These are phyloP conservation scores for Cercospora zeina DNA, from an alignment of 2,329 filamentous ascomycete genomes.

Conservation along the genomic window DNA sequence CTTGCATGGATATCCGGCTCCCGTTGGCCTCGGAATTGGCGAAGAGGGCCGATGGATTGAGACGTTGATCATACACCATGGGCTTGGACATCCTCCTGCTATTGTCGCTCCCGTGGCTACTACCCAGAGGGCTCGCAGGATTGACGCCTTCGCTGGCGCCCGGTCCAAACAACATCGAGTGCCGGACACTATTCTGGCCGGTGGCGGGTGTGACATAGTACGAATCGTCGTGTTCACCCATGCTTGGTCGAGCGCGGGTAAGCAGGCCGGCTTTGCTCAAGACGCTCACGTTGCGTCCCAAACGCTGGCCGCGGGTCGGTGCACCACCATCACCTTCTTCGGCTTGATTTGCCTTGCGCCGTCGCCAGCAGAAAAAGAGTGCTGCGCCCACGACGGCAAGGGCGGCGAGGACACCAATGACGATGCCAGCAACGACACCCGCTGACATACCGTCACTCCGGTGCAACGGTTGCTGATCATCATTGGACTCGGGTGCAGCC, in stretches of 20 bases:
- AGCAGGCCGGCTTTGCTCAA: slow-evolving; percentile 52
- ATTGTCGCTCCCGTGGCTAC: slow-evolving; percentile 28
- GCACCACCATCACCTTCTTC: slow-evolving; percentile 19
- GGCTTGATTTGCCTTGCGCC: slow-evolving; percentile 32
- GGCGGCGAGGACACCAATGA: slow-evolving; percentile 46
- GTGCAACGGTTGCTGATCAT: slow-evolving; percentile 29
- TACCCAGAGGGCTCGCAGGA: slow-evolving; percentile 38
- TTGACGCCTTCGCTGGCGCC: slow-evolving; percentile 33
- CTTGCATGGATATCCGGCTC: slow-evolving; percentile 50
- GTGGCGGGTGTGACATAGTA: slow-evolving; percentile 25
- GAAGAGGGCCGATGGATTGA: slow-evolving; percentile 52
- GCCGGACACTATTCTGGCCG: slow-evolving; percentile 37
- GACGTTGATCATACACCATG: slow-evolving; percentile 50
- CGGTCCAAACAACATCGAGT: slow-evolving; percentile 38
- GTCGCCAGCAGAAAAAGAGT: slow-evolving; percentile 45
- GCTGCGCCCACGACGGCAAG: slow-evolving; percentile 43
- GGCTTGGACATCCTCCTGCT: slow-evolving; percentile 46
- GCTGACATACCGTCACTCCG: slow-evolving; percentile 39
- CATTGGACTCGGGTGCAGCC: slow-evolving; percentile 22
- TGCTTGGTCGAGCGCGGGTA: slow-evolving; percentile 31
- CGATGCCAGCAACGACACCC: slow-evolving; percentile 48
- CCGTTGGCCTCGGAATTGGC: slow-evolving; percentile 47
- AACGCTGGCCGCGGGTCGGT: slow-evolving; percentile 22
- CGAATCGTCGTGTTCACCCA: slow-evolving; percentile 36
- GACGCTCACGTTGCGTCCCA: slow-evolving; percentile 49